Evolutionary conservation across 2,329 filamentous ascomycete species (phyloP).

Genomic region (Paecilomyces formosus): DNA sequence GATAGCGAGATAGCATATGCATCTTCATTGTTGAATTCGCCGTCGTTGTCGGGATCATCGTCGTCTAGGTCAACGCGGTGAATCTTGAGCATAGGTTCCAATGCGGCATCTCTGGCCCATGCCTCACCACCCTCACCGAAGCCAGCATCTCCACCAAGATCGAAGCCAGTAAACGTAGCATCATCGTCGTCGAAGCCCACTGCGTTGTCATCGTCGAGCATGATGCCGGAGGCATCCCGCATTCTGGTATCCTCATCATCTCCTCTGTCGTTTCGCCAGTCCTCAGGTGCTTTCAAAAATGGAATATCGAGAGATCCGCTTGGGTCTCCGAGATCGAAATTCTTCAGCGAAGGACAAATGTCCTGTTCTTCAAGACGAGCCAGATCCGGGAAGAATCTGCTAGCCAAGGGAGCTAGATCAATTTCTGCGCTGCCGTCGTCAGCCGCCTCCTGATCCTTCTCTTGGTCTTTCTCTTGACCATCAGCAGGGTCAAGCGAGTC

Average conservation of each 20-base stretch:
- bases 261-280: conserved; percentile 66
- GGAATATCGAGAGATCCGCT: conserved; percentile 82
- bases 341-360: conserved; percentile 90
- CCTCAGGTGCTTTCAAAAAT: conserved; percentile 81
- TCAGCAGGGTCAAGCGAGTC: conserved; percentile 17
- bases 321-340: conserved; percentile 81
- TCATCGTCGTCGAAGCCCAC: conserved; percentile 78
- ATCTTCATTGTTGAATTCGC: conserved; percentile 57
- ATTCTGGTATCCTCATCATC: conserved; percentile 46
- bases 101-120: conserved; percentile 84
- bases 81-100: conserved; percentile 78
- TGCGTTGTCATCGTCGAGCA: conserved; percentile 79
- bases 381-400: conserved; percentile 81
- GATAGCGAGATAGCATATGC: conserved; percentile 76
- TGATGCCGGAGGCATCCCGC: conserved; percentile 68
- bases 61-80: conserved; percentile 50
- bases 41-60: conserved; percentile 45
- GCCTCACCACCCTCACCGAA: conserved; percentile 95
- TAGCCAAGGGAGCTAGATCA: conserved; percentile 66
- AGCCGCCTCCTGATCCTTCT: conserved; percentile 9
- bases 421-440: conserved; percentile 59
- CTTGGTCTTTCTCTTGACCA: conserved; percentile 22
- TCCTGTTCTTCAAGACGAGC: conserved; percentile 72
- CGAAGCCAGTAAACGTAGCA: conserved; percentile 60
- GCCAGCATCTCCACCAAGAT: conserved; percentile 58